Evolutionary conservation across 1,284 basidiomycete species (phyloP).

Genomic region (Mrakiaceae sp.): DNA sequence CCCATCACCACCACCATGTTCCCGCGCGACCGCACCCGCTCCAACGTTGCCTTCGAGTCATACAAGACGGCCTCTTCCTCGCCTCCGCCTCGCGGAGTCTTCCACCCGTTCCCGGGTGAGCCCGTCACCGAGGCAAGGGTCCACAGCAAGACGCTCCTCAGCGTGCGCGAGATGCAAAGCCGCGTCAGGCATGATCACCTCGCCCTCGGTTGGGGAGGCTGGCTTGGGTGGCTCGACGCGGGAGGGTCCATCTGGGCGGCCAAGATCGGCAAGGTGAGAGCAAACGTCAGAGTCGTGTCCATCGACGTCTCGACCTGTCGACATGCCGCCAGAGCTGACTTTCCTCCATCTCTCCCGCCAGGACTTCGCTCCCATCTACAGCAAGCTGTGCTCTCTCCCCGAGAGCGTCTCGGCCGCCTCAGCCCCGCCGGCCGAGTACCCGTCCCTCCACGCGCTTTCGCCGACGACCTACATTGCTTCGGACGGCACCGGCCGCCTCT

Average conservation of each 20-base stretch:
- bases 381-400: slow-evolving; percentile 50
- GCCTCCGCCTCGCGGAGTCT: neutral
- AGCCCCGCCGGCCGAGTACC: slow-evolving; percentile 55
- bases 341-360: slow-evolving; percentile 34
- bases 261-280: slow-evolving; percentile 47
- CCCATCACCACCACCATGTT: slow-evolving; percentile 15
- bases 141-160: slow-evolving; percentile 38
- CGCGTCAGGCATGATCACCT: slow-evolving; percentile 80
- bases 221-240: slow-evolving; percentile 55
- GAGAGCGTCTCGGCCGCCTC: slow-evolving; percentile 26
- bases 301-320: neutral
- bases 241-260: slow-evolving; percentile 53
- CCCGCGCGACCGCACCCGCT: slow-evolving; percentile 38
- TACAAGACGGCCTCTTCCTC: slow-evolving; percentile 46
- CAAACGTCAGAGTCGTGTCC: neutral
- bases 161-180: slow-evolving; percentile 68
- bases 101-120: slow-evolving; percentile 48
- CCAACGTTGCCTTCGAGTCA: slow-evolving; percentile 75
- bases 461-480: slow-evolving; percentile 47
- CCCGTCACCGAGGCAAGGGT: slow-evolving; percentile 20
- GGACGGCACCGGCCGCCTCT: slow-evolving; percentile 60
- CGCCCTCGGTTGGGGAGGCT: slow-evolving; percentile 40
- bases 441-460: slow-evolving; percentile 53
- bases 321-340: no score
- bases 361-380: slow-evolving; percentile 45